phyloP scores from a whole-genome alignment of 176 grass and related monocot species.

The Eleusine coracana region DNA sequence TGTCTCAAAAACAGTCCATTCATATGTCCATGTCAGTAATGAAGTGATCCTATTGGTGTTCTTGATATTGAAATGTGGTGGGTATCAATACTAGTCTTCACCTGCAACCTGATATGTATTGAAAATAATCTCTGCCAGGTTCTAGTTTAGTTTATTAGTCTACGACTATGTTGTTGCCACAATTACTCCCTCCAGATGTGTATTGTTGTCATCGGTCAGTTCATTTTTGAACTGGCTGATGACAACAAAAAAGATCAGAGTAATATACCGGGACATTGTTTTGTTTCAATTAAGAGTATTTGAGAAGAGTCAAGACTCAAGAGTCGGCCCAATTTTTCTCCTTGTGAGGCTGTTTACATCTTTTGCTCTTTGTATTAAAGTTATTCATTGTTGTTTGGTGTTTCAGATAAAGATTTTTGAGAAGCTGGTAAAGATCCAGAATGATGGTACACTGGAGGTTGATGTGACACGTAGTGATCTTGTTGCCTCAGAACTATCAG shows the following conservation, averaged over 20 bases:
- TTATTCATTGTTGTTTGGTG: conserved; percentile 34
- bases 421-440: conserved; percentile 83
- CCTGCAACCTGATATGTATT: background rate
- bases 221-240: too few relatives aligned
- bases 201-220: too few relatives aligned
- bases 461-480: conserved; percentile 60
- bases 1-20: conserved; percentile 14
- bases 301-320: conserved; percentile 17
- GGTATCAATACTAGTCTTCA: conserved; percentile 13
- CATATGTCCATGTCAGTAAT: conserved; percentile 1
- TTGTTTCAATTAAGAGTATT: conserved; percentile 10
- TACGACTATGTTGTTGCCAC: background rate
- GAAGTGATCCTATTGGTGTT: conserved; percentile 14
- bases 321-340: conserved; percentile 3
- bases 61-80: conserved; percentile 15
- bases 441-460: conserved; percentile 85
- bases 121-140: background rate
- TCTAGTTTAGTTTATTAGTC: conserved; percentile 15
- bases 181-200: background rate
- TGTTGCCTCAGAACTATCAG: conserved; percentile 83
- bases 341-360: conserved; percentile 9
- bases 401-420: conserved; percentile 83
- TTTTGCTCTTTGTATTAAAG: conserved; percentile 28
- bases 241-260: too few relatives aligned
- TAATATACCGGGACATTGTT: background rate